These are phyloP conservation scores for Auricularia sp. DNA, from an alignment of 768 basidiomycete species.

Conservation along the genomic window DNA sequence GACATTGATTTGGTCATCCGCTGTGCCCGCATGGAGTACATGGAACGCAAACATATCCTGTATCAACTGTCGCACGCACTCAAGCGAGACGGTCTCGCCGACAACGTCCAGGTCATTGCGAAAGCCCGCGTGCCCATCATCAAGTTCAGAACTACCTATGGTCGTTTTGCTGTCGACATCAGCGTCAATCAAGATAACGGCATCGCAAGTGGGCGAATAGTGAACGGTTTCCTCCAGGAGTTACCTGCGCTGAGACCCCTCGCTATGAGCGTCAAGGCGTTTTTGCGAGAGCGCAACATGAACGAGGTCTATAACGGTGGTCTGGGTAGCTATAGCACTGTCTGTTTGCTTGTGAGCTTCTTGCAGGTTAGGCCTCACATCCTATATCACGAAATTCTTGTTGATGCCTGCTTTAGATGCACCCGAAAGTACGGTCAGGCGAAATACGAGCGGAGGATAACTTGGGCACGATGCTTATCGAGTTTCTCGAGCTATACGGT, in stretches of 20 bases:
- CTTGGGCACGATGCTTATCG: slow-evolving; percentile 87
- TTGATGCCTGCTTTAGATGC: slow-evolving; percentile 44
- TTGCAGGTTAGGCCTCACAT: slow-evolving; percentile 49
- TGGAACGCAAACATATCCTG: slow-evolving; percentile 58
- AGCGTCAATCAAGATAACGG: slow-evolving; percentile 88
- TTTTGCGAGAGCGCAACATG: slow-evolving; percentile 81
- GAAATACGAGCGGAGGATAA: slow-evolving; percentile 84
- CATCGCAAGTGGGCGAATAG: slow-evolving; percentile 62
- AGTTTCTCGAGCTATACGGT: slow-evolving; percentile 96
- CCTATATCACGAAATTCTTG: not conserved
- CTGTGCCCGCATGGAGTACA: slow-evolving; percentile 64
- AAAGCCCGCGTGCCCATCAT: slow-evolving; percentile 95
- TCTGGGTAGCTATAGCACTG: slow-evolving; percentile 87
- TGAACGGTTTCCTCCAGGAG: slow-evolving; percentile 67
- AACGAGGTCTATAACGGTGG: slow-evolving; percentile 98
- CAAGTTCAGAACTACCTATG: slow-evolving; percentile 80
- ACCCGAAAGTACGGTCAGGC: slow-evolving; percentile 82
- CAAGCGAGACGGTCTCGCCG: slow-evolving; percentile 62
- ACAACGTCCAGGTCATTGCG: slow-evolving; percentile 76
- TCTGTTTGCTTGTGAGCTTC: slow-evolving; percentile 87
- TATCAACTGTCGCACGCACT: slow-evolving; percentile 70
- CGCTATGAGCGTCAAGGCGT: slow-evolving; percentile 82
- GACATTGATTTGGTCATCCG: slow-evolving; percentile 92
- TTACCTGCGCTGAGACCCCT: slow-evolving; percentile 75
- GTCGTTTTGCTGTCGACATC: slow-evolving; percentile 83